phyloP scores from a whole-genome alignment of 371 early-diverging fungal genomes.

The Thermomucor indicae-seudaticae region DNA sequence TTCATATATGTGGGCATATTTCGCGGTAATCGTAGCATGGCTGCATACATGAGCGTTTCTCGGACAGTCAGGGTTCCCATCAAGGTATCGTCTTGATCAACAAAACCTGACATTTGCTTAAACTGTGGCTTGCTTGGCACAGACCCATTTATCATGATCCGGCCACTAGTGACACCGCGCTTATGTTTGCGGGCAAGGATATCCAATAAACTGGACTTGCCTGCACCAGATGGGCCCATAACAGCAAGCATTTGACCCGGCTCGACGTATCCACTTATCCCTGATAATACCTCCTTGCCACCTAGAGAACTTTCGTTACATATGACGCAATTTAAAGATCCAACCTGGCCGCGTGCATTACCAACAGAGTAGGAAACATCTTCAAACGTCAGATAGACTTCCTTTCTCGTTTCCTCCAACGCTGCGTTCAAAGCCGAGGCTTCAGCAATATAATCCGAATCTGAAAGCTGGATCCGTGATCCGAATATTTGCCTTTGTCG shows the following conservation, averaged over 20 bases:
- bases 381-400: conserved; percentile 29
- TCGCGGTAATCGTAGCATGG: conserved; percentile 74
- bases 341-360: conserved; percentile 2
- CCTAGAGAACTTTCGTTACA: too few species aligned
- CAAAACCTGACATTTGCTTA: conserved; percentile 76
- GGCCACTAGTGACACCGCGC: conserved; percentile 77
- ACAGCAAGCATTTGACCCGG: conserved; percentile 69
- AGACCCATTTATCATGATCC: conserved; percentile 82
- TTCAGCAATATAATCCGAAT: conserved; percentile 16
- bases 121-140: conserved; percentile 51
- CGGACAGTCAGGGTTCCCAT: conserved; percentile 86
- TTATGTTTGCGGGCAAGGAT: conserved; percentile 88
- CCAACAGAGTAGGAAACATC: conserved; percentile 32
- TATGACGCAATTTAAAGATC: not conserved
- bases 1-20: conserved; percentile 50
- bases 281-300: conserved; percentile 35
- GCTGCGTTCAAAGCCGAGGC: too few species aligned
- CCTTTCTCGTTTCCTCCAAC: conserved; percentile 8
- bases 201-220: conserved; percentile 54
- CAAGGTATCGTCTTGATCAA: conserved; percentile 89
- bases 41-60: conserved; percentile 87
- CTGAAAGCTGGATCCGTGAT: conserved; percentile 21
- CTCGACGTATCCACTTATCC: conserved; percentile 47
- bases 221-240: conserved; percentile 55
- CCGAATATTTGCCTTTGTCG: conserved; percentile 37